Evolutionary conservation across 2,329 filamentous ascomycete species (phyloP), one percentile per base, ranked within the genome.

Genomic region (Basipetospora sp.): DNA sequence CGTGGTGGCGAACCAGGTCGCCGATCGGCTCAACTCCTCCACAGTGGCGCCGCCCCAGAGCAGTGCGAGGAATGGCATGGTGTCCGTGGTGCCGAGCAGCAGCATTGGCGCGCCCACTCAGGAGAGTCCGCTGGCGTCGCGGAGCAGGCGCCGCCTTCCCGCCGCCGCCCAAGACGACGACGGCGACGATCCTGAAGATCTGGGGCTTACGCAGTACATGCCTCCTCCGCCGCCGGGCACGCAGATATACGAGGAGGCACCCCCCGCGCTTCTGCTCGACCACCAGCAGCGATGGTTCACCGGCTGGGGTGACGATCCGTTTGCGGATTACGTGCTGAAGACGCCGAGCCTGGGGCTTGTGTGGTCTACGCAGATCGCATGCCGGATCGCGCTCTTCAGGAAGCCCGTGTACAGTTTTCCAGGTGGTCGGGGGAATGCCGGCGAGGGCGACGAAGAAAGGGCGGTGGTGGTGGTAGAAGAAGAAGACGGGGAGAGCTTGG

Each of bases 211-310:
- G 13, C 19, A 31, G 3, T 83, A 35, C 45, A 8, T 60, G 63
- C 14, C 56, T 65, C 34, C 64, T 59, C 46, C 57, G 53, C 47
- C 35, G 42, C 42, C 48, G 38, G 49, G 50, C 36, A 50, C 61
- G 3, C 33, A 19, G 14, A 45, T 48, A 3, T 53, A 55, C 31
- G 41, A 48, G 8, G 50, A 56, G 11, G 50, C 55, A 1, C 60
- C 60, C 0, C 57, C 67, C 10, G 73, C 77, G 1, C 65, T 94
- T 27, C 70, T 74, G 22, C 71, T 94, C 8, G 79, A 92, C 48
- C 82, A 94, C 56, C 88, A 96, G 57, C 85, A 94, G 55, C 73
- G 82, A 31, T 94, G 87, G 74, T 93, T 94, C 59, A 92, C 87
- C 4, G 87, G 90, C 44, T 94, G 90, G 88, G 86, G 88, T 16